These are phyloP conservation scores for Cytidiella melzeri DNA, from an alignment of 768 basidiomycete genomes.

Conservation along the genomic window DNA sequence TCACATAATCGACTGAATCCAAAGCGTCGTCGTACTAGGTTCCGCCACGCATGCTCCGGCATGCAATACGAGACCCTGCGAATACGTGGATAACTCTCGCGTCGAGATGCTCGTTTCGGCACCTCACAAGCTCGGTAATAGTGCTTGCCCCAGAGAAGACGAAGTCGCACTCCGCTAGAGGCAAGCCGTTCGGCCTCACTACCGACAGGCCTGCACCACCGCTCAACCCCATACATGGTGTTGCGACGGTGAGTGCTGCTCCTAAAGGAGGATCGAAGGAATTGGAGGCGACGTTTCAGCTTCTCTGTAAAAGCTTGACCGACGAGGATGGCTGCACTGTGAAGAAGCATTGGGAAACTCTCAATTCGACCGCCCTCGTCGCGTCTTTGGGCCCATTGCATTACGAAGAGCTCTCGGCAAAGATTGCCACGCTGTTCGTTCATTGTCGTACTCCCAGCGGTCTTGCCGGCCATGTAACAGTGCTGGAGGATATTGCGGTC, in stretches of 20 bases:
- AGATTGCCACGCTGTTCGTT: slow-evolving; percentile 28
- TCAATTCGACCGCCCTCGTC: slow-evolving; percentile 39
- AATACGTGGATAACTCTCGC: slow-evolving; percentile 23
- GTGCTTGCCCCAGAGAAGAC: too few relatives aligned
- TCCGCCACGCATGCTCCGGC: slow-evolving; percentile 15
- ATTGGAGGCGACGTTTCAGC: slow-evolving; percentile 31
- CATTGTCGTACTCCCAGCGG: slow-evolving; percentile 2
- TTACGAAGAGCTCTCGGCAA: slow-evolving; percentile 33
- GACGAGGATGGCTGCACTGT: slow-evolving; percentile 27
- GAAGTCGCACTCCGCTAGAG: too few relatives aligned
- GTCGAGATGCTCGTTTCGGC: too few relatives aligned
- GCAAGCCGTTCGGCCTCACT: too few relatives aligned
- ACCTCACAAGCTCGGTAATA: too few relatives aligned
- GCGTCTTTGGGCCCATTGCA: slow-evolving; percentile 40
- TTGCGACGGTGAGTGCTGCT: too few relatives aligned
- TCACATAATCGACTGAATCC: background rate
- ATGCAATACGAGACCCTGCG: slow-evolving; percentile 16
- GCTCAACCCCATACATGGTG: too few relatives aligned
- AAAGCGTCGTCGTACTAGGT: background rate
- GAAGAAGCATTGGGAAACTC: slow-evolving; percentile 34
- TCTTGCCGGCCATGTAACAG: slow-evolving; percentile 17
- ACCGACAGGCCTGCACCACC: too few relatives aligned
- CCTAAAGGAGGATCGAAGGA: slow-evolving; percentile 5
- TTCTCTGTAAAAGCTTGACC: slow-evolving; percentile 34
- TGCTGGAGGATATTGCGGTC: slow-evolving; percentile 44